Percentiles rank a stretch among this genome's conserved stretches.
Conservation (phyloP, 768 basidiomycete genomes). For the Lentinus brumalis region DNA sequence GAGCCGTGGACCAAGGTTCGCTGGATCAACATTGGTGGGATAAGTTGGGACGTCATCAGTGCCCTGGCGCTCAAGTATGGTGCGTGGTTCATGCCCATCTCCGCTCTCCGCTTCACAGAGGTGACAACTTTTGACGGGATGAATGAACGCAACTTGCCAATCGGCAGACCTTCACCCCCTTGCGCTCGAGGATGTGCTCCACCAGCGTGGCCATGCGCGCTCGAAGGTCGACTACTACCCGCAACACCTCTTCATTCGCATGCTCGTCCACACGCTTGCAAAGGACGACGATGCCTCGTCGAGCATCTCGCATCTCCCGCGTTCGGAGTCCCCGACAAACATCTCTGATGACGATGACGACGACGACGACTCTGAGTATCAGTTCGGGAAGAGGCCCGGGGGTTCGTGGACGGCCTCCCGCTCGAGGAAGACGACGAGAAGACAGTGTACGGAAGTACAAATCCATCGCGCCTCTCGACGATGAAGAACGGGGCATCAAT, state of each 20-base stretch:
- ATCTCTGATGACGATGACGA: slow-evolving; percentile 25
- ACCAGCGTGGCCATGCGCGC: slow-evolving; percentile 52
- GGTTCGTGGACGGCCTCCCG: slow-evolving; percentile 31
- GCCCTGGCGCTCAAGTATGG: slow-evolving; percentile 66
- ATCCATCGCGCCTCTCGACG: slow-evolving; percentile 26
- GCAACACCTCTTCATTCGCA: slow-evolving; percentile 69
- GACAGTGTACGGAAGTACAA: slow-evolving; percentile 30
- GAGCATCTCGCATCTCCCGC: slow-evolving; percentile 33
- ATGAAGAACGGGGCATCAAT: slow-evolving; percentile 21
- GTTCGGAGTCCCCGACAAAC: slow-evolving; percentile 36
- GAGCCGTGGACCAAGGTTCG: slow-evolving; percentile 69
- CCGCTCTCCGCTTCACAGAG: background rate
- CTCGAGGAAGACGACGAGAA: slow-evolving; percentile 32
- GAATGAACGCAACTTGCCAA: background rate
- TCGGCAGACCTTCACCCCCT: slow-evolving; percentile 67
- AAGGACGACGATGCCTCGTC: slow-evolving; percentile 22
- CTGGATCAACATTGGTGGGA: slow-evolving; percentile 74
- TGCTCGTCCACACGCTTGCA: slow-evolving; percentile 63
- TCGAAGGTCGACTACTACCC: slow-evolving; percentile 74
- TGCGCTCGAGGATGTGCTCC: slow-evolving; percentile 70
- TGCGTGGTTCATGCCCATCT: slow-evolving; percentile 29
- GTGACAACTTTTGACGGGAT: background rate
- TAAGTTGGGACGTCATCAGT: slow-evolving; percentile 73
- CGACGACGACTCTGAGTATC: slow-evolving; percentile 29
- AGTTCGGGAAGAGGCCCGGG: slow-evolving; percentile 19